Base-by-base conservation (phyloP, 345 rosid genomes). In the Aquilaria yunnanensis region DNA sequence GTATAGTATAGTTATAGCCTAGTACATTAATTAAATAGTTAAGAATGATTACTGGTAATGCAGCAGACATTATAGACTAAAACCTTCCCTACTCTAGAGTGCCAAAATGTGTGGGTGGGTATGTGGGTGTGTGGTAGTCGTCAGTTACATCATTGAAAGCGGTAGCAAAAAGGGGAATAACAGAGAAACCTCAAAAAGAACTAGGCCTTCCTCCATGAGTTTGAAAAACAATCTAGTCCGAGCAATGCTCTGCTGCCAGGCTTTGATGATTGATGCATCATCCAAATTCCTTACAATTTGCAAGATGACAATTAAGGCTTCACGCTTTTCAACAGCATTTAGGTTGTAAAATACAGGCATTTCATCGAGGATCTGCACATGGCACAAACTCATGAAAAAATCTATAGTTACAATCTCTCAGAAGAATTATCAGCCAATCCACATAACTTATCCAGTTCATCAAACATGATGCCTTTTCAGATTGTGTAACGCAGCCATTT, bases 211-310 rank as follows among this genome's bases (percentile, higher is more conserved):
- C 79, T 94, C 99, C 96, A 88, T 70, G 62, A 94, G 97, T 72
- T 94, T 94, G 81, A 94, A 94, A 80, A 88, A 94, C 61, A 90
- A 76, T 84, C 97, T 81, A 46, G 97, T 94, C 49, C 99, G 95
- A 68, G 96, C 99, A 49, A 90, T 83, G 83, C 96, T 94, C 80
- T 90, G 97, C 85, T 90, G 97, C 99, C 99, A 94, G 9, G 93
- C 96, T 80, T 90, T 90, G 67, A 80, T 89, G 72, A 88, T 84
- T 47, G 99, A 94, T 65, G 76, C 64, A 64, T 94, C 96, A 85
- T 94, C 99, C 72, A 94, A 81, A 77, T 94, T 94, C 62, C 97
- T 92, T 67, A 94, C 85, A 59, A 88, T 86, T 86, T 94, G 97
- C 84, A 94, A 67, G 68, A 85, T 83, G 63, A 83, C 92, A 67